Conservation (phyloP, 2,329 filamentous ascomycete species). For the Penicillium sp. region DNA sequence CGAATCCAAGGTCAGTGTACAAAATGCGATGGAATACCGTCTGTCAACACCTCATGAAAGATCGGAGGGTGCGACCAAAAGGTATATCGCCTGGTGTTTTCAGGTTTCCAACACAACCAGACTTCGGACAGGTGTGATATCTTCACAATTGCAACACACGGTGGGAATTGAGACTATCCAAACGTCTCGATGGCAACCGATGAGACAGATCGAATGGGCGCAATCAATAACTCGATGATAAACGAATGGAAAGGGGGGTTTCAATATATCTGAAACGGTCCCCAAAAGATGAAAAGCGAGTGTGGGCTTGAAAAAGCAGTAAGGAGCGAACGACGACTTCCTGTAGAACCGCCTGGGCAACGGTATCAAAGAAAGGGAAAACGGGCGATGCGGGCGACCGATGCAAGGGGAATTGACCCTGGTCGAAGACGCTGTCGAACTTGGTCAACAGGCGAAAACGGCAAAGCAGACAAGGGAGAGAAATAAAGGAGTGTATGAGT, state of each 20-base stretch:
- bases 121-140: neutral
- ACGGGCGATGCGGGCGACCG: constrained; percentile 17
- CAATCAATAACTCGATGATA: constrained; percentile 8
- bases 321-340: constrained; percentile 23
- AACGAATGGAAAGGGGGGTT: constrained; percentile 25
- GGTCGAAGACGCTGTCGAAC: constrained; percentile 21
- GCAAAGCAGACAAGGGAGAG: constrained; percentile 19
- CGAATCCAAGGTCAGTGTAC: constrained; percentile 14
- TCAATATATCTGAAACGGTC: constrained; percentile 19
- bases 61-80: neutral
- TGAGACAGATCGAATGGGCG: constrained; percentile 17
- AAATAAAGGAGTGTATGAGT: constrained; percentile 29
- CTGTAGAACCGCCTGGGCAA: constrained; percentile 16
- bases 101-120: constrained; percentile 1
- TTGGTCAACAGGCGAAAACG: constrained; percentile 13
- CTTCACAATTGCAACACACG: constrained; percentile 2
- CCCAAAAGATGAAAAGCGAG: constrained; percentile 16
- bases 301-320: constrained; percentile 21
- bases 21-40: constrained; percentile 18
- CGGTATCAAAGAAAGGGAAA: constrained; percentile 20
- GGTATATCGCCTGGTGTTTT: neutral
- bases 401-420: constrained; percentile 26
- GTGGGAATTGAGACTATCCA: constrained; percentile 3
- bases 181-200: constrained; percentile 23
- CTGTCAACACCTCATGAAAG: constrained; percentile 18